Conservation (phyloP, 139 green algal species). For the Chlamydomonas incerta region DNA sequence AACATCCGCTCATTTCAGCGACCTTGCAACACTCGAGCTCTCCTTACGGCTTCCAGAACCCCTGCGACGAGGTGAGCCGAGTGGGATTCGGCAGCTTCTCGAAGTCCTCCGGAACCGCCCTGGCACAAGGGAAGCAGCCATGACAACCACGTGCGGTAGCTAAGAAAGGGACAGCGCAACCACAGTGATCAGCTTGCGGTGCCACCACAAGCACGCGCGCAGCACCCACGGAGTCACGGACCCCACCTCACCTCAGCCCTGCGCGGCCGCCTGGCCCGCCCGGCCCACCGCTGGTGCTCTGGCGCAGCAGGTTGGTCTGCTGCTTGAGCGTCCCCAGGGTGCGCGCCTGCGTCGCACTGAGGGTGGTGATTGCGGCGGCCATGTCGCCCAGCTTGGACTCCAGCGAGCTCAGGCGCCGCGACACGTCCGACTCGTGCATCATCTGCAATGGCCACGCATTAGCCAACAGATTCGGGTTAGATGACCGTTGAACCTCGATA, state of each 20-base stretch:
- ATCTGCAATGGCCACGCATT: not conserved
- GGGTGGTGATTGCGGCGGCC: not conserved
- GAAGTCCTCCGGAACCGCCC: not conserved
- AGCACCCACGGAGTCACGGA: too few relatives aligned
- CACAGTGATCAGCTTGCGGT: too few relatives aligned
- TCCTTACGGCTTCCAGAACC: not conserved
- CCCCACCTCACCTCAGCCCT: not conserved
- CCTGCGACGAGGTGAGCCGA: not conserved
- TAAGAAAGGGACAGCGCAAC: too few relatives aligned
- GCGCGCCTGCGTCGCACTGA: not conserved
- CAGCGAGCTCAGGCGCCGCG: constrained; percentile 4
- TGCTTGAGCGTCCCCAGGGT: not conserved
- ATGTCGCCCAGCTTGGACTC: constrained; percentile 6
- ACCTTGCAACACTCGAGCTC: too few relatives aligned
- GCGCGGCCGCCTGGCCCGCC: not conserved
- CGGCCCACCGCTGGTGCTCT: not conserved
- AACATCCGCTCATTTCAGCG: too few relatives aligned
- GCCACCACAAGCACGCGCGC: too few relatives aligned
- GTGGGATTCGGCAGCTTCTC: constrained; percentile 15
- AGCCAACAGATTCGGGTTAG: not conserved
- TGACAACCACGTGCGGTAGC: too few relatives aligned
- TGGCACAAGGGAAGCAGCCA: not conserved
- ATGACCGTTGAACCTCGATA: not conserved
- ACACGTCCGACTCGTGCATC: not conserved
- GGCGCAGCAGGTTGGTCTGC: not conserved